Evolutionary conservation across 176 grass and related monocot species (phyloP).

Genomic region (Aegilops sharonensis): DNA sequence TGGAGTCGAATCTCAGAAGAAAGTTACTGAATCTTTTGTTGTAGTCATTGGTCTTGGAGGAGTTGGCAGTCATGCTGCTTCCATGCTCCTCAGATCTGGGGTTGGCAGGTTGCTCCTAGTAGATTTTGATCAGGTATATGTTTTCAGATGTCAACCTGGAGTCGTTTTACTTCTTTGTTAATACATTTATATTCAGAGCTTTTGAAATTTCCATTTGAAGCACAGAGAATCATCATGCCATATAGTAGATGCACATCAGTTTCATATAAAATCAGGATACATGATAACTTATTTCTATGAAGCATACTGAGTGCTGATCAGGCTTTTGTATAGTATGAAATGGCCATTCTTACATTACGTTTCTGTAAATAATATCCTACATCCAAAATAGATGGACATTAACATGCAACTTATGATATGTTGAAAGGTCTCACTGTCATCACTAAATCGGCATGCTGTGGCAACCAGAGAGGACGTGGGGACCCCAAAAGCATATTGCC

Average conservation of each 20-base stretch:
- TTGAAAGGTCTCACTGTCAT: conserved; percentile 90
- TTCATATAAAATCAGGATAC: not conserved
- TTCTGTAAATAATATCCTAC: conserved; percentile 41
- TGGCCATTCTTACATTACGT: not conserved
- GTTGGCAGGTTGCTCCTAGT: conserved; percentile 84
- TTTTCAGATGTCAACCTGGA: not conserved
- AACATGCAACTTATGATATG: conserved; percentile 60
- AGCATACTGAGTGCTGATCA: not conserved
- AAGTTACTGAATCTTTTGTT: conserved; percentile 76
- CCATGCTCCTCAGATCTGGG: conserved; percentile 93
- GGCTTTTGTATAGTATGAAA: not conserved
- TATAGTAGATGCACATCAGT: not conserved
- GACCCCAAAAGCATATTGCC: conserved; percentile 78
- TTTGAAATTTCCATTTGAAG: not conserved
- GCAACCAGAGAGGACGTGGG: conserved; percentile 94
- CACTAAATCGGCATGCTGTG: conserved; percentile 96
- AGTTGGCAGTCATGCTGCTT: conserved; percentile 93
- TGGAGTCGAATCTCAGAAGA: conserved; percentile 75
- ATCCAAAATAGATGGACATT: conserved; percentile 53
- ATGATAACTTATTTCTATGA: not conserved
- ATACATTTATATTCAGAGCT: not conserved
- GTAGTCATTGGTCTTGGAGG: conserved; percentile 93
- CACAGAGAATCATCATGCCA: not conserved
- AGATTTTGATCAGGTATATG: conserved; percentile 94
- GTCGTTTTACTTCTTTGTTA: not conserved